Evolutionary conservation across 2,329 filamentous ascomycete genomes (phyloP).

Genomic region (Apiospora rasikravindrae): DNA sequence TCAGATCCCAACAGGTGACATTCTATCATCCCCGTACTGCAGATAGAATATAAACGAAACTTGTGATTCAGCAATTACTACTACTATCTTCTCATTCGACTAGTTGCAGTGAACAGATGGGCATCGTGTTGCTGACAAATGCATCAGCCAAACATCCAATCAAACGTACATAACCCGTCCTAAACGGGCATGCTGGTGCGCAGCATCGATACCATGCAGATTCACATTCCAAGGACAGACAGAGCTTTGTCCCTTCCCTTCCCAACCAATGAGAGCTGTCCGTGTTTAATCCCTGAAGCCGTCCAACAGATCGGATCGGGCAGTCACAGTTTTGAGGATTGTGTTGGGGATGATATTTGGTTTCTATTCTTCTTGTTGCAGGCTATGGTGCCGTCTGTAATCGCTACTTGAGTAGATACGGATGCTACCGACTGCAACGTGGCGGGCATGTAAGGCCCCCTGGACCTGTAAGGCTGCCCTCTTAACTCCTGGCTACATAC

Average conservation of each 20-base stretch:
- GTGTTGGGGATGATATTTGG: background rate
- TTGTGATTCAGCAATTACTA: too few relatives aligned
- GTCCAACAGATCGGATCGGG: background rate
- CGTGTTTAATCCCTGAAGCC: background rate
- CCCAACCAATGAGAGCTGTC: background rate
- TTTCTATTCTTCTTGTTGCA: background rate
- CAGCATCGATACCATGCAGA: background rate
- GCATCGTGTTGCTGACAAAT: background rate
- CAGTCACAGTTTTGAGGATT: background rate
- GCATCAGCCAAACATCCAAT: background rate
- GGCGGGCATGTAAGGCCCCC: background rate
- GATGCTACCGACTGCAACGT: background rate
- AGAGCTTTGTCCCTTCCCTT: background rate
- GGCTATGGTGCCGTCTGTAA: background rate
- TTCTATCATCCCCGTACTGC: background rate
- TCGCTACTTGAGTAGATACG: background rate
- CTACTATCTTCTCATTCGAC: too few relatives aligned
- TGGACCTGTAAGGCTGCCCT: slow-evolving; percentile 2
- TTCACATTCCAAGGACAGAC: background rate
- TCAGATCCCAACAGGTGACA: background rate
- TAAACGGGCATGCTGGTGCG: background rate
- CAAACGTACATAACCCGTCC: background rate
- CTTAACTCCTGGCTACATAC: slow-evolving; percentile 9
- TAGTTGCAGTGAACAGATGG: too few relatives aligned
- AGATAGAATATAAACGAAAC: too few relatives aligned